Evolutionary conservation across 371 early-diverging fungal genomes (phyloP).

Genomic region (Funneliformis caledonium): DNA sequence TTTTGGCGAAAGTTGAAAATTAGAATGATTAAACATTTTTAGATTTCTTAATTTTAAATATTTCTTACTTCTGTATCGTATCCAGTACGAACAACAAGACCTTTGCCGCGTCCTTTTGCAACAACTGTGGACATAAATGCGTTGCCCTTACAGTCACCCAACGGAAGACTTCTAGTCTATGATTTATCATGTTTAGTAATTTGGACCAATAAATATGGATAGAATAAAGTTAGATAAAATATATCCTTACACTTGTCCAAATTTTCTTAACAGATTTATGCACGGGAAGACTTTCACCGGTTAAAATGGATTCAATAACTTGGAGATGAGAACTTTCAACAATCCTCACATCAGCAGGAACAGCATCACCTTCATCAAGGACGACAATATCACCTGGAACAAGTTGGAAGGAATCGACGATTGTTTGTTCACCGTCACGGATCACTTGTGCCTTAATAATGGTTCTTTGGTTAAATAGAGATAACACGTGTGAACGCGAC

Average conservation of each 20-base stretch:
- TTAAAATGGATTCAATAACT: conserved; percentile 76
- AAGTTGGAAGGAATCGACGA: conserved; percentile 60
- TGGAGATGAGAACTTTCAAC: conserved; percentile 75
- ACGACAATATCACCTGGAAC: conserved; percentile 76
- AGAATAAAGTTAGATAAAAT: background rate
- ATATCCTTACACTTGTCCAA: conserved; percentile 45
- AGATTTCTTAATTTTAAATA: background rate
- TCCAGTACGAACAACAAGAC: conserved; percentile 83
- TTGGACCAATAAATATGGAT: background rate
- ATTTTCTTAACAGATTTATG: conserved; percentile 62
- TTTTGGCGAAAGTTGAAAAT: background rate
- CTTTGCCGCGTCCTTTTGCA: conserved; percentile 80
- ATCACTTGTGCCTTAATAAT: conserved; percentile 63
- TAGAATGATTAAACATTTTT: background rate
- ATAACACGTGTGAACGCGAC: background rate
- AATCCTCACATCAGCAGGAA: conserved; percentile 78
- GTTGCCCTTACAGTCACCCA: conserved; percentile 84
- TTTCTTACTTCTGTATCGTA: conserved; percentile 62
- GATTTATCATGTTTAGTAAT: conserved; percentile 26
- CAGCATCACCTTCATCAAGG: conserved; percentile 68
- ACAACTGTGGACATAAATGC: conserved; percentile 88
- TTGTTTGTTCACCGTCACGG: conserved; percentile 62
- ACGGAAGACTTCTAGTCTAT: conserved; percentile 67
- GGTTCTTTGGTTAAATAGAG: background rate
- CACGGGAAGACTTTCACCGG: conserved; percentile 75